phyloP scores from a whole-genome alignment of 1,284 basidiomycete species.

The Ustilago tritici region DNA sequence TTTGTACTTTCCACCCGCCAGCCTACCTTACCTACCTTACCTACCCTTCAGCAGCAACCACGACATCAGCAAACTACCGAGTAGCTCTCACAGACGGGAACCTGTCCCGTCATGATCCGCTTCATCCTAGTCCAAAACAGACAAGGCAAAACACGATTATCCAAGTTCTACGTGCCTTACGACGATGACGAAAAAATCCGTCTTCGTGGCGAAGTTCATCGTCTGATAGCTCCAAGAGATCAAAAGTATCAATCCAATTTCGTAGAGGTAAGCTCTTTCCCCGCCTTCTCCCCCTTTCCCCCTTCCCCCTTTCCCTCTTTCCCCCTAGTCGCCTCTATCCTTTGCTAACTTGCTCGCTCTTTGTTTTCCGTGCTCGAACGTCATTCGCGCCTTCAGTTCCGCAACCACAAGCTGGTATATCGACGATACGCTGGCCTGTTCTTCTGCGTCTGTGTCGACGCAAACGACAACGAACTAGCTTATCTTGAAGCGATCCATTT shows the following conservation, averaged over 20 bases:
- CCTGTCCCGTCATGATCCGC: conserved; percentile 78
- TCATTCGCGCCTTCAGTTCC: conserved; percentile 33
- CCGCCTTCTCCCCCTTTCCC: not conserved
- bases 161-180: conserved; percentile 92
- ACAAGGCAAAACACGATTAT: conserved; percentile 95
- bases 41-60: too few species aligned
- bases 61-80: too few species aligned
- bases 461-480: conserved; percentile 96
- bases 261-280: conserved; percentile 81
- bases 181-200: conserved; percentile 77
- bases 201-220: conserved; percentile 92
- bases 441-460: conserved; percentile 97
- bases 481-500: conserved; percentile 97
- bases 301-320: not conserved
- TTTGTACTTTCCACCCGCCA: conserved; percentile 7
- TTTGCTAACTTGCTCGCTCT: not conserved
- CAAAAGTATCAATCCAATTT: conserved; percentile 99
- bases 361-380: too few species aligned
- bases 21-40: not conserved
- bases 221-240: conserved; percentile 93
- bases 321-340: not conserved
- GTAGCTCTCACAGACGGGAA: too few species aligned
- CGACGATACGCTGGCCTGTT: conserved; percentile 78
- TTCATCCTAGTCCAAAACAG: conserved; percentile 96
- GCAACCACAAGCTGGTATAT: conserved; percentile 66